Percentiles rank a stretch among this genome's conserved stretches.
These are phyloP conservation scores for Vinca minor DNA, from an alignment of 257 asterid genomes.

Conservation along the genomic window DNA sequence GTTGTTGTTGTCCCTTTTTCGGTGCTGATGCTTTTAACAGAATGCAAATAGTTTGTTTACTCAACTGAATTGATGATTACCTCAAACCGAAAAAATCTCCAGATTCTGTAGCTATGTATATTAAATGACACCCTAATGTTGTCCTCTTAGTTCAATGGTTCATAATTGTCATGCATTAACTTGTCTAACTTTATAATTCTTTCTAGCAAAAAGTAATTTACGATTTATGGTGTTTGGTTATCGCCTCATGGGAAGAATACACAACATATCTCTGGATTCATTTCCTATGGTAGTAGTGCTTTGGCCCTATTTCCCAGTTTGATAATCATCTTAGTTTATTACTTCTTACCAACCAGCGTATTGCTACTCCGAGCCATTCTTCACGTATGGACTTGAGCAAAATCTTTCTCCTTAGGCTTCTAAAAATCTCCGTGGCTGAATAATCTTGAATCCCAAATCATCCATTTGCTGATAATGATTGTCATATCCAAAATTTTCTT, in stretches of 20 bases:
- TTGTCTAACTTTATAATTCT: no score
- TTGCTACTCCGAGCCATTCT: neutral
- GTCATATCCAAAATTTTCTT: neutral
- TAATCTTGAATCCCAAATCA: neutral
- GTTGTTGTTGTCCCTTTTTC: no score
- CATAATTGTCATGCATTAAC: neutral
- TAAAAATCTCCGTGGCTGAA: no score
- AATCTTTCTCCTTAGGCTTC: neutral
- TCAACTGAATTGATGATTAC: neutral
- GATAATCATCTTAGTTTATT: neutral
- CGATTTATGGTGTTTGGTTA: neutral
- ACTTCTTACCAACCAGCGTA: neutral
- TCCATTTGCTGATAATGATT: neutral
- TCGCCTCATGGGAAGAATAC: neutral
- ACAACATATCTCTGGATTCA: neutral
- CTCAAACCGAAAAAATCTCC: neutral
- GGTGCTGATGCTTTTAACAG: neutral
- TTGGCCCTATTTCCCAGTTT: neutral
- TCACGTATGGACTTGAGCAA: neutral
- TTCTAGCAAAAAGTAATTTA: neutral
- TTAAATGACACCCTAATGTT: neutral
- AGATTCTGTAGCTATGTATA: slow-evolving; percentile 6
- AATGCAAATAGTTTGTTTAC: neutral
- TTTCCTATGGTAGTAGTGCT: neutral
- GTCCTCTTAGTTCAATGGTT: neutral